phyloP scores from a whole-genome alignment of 192 early-diverging fungal genomes.

The Podila clonocystis region DNA sequence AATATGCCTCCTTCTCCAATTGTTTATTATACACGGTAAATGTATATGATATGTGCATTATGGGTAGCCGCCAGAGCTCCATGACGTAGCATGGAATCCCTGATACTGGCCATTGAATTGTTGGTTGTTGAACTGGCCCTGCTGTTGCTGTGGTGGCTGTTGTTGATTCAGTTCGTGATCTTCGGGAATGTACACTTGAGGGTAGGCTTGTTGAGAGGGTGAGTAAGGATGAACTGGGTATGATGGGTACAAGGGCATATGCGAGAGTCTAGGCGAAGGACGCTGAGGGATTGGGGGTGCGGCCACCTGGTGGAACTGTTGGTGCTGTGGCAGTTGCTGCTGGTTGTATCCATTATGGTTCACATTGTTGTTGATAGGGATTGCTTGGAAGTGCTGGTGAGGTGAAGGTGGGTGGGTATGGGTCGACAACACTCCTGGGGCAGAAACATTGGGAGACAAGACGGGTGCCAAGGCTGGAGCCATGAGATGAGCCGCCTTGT shows the following conservation, averaged over 20 bases:
- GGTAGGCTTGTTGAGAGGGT: constrained; percentile 24
- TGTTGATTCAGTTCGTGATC: constrained; percentile 15
- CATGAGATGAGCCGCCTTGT: constrained; percentile 32
- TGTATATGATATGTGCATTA: constrained; percentile 1
- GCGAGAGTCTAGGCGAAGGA: constrained; percentile 25
- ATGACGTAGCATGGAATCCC: constrained; percentile 26
- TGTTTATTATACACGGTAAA: not conserved
- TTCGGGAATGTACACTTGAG: constrained; percentile 17
- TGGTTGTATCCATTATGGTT: not conserved
- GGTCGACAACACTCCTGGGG: constrained; percentile 32
- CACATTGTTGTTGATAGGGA: not conserved
- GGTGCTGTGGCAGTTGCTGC: constrained; percentile 3
- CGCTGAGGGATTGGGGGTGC: constrained; percentile 20
- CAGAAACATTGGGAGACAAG: constrained; percentile 25
- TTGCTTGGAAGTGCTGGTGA: not conserved
- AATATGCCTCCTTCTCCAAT: not conserved
- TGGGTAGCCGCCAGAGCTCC: constrained; percentile 44
- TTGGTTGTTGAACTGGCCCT: not conserved
- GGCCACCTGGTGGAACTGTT: not conserved
- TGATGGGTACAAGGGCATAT: constrained; percentile 14
- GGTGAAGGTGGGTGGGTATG: constrained; percentile 14
- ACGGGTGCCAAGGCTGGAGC: constrained; percentile 24
- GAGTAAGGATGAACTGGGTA: constrained; percentile 41
- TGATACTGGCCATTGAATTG: constrained; percentile 1
- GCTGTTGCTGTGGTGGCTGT: not conserved